Evolutionary conservation across 2,329 filamentous ascomycete species (phyloP).

Genomic region (Aspergillus amoenus): DNA sequence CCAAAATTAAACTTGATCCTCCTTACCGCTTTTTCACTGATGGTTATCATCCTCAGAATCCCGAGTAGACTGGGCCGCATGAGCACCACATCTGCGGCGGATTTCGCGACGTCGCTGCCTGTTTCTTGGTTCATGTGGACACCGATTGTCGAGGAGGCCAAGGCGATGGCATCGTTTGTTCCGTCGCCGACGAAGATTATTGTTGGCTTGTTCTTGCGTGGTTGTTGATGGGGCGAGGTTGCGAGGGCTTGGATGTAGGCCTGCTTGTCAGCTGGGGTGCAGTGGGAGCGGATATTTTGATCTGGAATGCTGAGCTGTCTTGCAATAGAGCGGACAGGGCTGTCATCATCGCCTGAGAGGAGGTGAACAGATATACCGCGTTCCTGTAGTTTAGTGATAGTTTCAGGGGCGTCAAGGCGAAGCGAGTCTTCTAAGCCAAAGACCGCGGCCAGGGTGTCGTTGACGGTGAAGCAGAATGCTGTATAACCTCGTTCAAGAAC

Average conservation of each 20-base stretch:
- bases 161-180: slow-evolving; percentile 73
- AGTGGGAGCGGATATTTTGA: slow-evolving; percentile 44
- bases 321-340: slow-evolving; percentile 52
- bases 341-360: slow-evolving; percentile 57
- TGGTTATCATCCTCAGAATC: slow-evolving; percentile 58
- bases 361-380: slow-evolving; percentile 55
- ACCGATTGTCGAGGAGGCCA: slow-evolving; percentile 70
- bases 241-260: slow-evolving; percentile 49
- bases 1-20: slow-evolving; percentile 67
- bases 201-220: slow-evolving; percentile 24
- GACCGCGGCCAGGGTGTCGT: slow-evolving; percentile 43
- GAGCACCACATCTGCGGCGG: slow-evolving; percentile 69
- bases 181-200: slow-evolving; percentile 75
- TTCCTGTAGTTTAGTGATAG: slow-evolving; percentile 51
- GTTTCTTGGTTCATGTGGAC: slow-evolving; percentile 61
- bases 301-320: slow-evolving; percentile 39
- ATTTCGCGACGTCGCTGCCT: slow-evolving; percentile 62
- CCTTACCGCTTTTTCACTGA: slow-evolving; percentile 45
- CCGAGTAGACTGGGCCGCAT: slow-evolving; percentile 57
- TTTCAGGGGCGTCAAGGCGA: slow-evolving; percentile 51
- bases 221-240: neutral
- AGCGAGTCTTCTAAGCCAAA: slow-evolving; percentile 53
- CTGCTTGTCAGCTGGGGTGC: slow-evolving; percentile 56
- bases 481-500: slow-evolving; percentile 46
- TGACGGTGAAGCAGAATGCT: slow-evolving; percentile 58